Conservation (phyloP, 148 eudicot species). For the Fagopyrum tataricum region DNA sequence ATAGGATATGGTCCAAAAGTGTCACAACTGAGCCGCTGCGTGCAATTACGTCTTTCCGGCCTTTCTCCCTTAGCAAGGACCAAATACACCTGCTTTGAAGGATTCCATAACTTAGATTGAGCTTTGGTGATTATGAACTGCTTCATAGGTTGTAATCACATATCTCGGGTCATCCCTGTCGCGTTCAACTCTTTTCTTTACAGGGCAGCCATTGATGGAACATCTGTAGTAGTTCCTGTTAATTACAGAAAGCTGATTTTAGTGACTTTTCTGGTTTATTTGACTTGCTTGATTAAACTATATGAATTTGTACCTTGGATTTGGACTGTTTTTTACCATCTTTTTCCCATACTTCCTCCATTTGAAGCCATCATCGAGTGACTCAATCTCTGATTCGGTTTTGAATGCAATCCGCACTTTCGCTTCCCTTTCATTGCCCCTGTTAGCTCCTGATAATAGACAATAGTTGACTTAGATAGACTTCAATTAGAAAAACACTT, state of each 20-base stretch:
- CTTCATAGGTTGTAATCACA: slow-evolving; percentile 69
- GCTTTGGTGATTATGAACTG: slow-evolving; percentile 45
- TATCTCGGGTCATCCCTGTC: slow-evolving; percentile 48
- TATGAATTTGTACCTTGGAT: slow-evolving; percentile 48
- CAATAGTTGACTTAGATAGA: neutral
- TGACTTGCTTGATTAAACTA: neutral
- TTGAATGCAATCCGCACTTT: slow-evolving; percentile 50
- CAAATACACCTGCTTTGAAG: neutral
- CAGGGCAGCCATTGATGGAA: slow-evolving; percentile 47
- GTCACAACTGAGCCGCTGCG: neutral
- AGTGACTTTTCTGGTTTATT: neutral
- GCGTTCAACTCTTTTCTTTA: slow-evolving; percentile 62
- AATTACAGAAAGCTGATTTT: neutral
- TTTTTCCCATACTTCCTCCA: slow-evolving; percentile 84
- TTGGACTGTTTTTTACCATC: slow-evolving; percentile 78
- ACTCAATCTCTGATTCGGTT: slow-evolving; percentile 53
- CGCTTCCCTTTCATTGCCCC: slow-evolving; percentile 25
- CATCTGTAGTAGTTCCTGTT: slow-evolving; percentile 65
- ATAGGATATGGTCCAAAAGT: neutral
- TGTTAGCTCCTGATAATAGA: slow-evolving; percentile 13
- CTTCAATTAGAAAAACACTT: neutral
- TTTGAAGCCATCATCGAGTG: slow-evolving; percentile 65
- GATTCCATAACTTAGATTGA: slow-evolving; percentile 17
- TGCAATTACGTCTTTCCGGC: neutral
- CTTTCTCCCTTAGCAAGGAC: neutral